Evolutionary conservation across 805 yeast species (phyloP).

Genomic region (Peterozyma toletana): DNA sequence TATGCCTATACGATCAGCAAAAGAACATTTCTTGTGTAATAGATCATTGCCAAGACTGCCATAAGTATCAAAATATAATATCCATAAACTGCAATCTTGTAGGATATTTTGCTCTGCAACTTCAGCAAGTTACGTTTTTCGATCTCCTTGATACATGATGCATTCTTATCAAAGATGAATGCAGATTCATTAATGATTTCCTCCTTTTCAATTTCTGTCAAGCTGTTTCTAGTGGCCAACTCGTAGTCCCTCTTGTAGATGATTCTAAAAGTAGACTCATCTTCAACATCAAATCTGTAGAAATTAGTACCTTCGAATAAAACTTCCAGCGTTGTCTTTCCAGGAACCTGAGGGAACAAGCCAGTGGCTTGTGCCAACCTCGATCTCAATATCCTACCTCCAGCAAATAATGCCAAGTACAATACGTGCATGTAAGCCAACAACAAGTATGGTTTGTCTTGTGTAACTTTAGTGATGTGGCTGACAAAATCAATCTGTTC

Average conservation of each 20-base stretch:
- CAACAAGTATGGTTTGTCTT: slow-evolving; percentile 60
- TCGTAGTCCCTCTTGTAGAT: slow-evolving; percentile 72
- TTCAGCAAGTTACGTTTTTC: slow-evolving; percentile 57
- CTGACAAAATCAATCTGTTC: slow-evolving; percentile 56
- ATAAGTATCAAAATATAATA: slow-evolving; percentile 34
- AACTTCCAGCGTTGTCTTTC: slow-evolving; percentile 57
- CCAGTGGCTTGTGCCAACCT: slow-evolving; percentile 60
- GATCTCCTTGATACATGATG: slow-evolving; percentile 54
- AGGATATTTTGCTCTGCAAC: slow-evolving; percentile 47
- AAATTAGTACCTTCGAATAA: slow-evolving; percentile 60
- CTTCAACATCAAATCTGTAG: slow-evolving; percentile 62
- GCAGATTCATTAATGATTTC: slow-evolving; percentile 64
- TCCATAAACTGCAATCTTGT: slow-evolving; percentile 45
- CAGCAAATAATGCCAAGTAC: slow-evolving; percentile 82
- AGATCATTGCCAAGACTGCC: slow-evolving; percentile 23
- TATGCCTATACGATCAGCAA: slow-evolving; percentile 4
- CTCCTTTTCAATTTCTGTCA: slow-evolving; percentile 63
- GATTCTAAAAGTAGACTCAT: slow-evolving; percentile 57
- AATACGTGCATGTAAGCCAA: slow-evolving; percentile 81
- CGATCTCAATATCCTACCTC: slow-evolving; percentile 70
- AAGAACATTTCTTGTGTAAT: slow-evolving; percentile 26
- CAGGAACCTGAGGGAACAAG: slow-evolving; percentile 67
- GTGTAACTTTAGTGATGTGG: slow-evolving; percentile 48
- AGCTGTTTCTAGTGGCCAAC: slow-evolving; percentile 61
- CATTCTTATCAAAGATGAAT: slow-evolving; percentile 58